Percentiles rank a stretch among this genome's conserved stretches.
Conservation (phyloP, 345 rosid genomes). For the Erucastrum elatum region DNA sequence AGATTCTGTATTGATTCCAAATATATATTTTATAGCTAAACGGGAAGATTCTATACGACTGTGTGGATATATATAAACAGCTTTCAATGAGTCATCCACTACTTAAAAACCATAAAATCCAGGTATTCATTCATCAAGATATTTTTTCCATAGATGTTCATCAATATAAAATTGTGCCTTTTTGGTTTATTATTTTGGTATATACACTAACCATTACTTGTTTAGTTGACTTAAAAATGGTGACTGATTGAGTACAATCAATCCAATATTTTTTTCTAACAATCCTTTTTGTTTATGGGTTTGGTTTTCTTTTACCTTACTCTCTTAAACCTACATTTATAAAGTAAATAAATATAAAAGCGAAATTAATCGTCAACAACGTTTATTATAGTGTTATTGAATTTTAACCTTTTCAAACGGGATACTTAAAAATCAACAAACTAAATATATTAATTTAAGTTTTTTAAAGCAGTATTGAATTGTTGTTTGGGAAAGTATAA, state of each 20-base stretch:
- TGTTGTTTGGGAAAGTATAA: neutral
- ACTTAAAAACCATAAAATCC: constrained; percentile 13
- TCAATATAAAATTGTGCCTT: neutral
- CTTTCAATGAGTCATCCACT: constrained; percentile 21
- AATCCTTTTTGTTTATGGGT: neutral
- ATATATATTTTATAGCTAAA: neutral
- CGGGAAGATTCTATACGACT: constrained; percentile 2
- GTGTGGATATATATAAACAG: constrained; percentile 23
- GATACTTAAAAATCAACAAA: neutral
- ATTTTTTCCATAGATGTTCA: neutral
- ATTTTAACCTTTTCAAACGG: neutral
- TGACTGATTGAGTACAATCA: neutral
- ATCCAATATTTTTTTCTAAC: neutral
- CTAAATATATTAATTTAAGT: neutral
- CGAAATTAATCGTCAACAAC: neutral
- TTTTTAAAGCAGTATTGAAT: neutral
- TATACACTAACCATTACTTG: neutral
- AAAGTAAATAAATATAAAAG: neutral
- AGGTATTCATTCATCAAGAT: neutral
- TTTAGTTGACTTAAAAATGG: neutral
- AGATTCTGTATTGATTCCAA: neutral
- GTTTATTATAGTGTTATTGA: neutral
- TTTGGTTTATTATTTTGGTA: neutral
- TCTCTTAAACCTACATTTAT: neutral
- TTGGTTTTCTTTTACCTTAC: neutral